Evolutionary conservation across 768 basidiomycete genomes (phyloP).

Genomic region (Suillus weaverae): DNA sequence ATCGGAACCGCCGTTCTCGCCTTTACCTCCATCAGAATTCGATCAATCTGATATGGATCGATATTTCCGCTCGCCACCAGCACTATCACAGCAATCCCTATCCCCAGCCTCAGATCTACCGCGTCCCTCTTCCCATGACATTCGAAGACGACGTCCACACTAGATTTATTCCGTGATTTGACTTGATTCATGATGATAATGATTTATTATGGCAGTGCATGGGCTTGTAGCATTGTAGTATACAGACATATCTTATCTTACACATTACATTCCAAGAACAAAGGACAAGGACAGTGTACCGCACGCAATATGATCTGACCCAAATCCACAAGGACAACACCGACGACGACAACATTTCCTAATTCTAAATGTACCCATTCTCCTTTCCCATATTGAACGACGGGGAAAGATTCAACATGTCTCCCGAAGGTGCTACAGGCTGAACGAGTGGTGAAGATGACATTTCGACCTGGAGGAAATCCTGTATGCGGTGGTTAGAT

Average conservation of each 20-base stretch:
- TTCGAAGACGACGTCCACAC: conserved; percentile 24
- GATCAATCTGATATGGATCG: conserved; percentile 72
- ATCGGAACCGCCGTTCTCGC: conserved; percentile 26
- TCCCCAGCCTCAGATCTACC: neutral
- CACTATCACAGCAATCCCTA: neutral
- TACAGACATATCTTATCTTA: conserved; percentile 2
- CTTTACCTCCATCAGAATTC: conserved; percentile 52
- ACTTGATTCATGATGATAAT: neutral
- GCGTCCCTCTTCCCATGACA: conserved; percentile 12
- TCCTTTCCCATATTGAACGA: conserved; percentile 29
- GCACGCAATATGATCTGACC: neutral
- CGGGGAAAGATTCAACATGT: conserved; percentile 31
- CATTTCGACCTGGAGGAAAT: conserved; percentile 13
- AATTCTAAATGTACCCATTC: neutral
- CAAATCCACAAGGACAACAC: neutral
- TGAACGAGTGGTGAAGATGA: conserved; percentile 33
- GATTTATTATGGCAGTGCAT: neutral
- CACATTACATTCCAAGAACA: neutral
- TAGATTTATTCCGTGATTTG: neutral
- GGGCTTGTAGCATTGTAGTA: conserved; percentile 2
- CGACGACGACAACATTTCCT: neutral
- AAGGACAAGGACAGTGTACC: neutral
- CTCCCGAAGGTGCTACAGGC: conserved; percentile 19
- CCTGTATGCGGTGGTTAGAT: conserved; percentile 5
- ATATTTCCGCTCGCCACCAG: conserved; percentile 52